These are phyloP conservation scores for Talaromyces amestolkiae DNA, from an alignment of 2,329 filamentous ascomycete genomes.

Conservation along the genomic window DNA sequence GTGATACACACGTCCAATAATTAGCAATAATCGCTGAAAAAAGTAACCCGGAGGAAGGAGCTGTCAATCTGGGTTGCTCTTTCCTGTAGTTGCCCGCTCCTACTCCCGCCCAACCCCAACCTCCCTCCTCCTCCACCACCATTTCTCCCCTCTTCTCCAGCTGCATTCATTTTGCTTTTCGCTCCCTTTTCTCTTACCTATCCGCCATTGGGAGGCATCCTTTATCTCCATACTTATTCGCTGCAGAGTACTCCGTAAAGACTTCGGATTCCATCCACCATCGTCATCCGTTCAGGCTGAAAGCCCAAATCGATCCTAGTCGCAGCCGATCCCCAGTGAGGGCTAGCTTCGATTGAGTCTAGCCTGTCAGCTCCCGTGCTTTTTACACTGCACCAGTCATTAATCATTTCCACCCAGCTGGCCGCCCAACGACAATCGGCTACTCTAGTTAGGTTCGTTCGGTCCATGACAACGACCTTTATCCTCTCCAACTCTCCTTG, in stretches of 20 bases:
- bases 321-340: not conserved
- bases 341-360: conserved; percentile 10
- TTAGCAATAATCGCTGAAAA: not conserved
- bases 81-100: not conserved
- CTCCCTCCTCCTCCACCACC: not conserved
- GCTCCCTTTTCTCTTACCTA: conserved; percentile 20
- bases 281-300: not conserved
- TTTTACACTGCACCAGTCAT: conserved; percentile 1
- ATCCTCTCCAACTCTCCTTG: not conserved
- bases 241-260: not conserved
- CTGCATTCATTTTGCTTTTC: not conserved
- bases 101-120: not conserved
- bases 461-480: conserved; percentile 3
- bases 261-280: not conserved
- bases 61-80: not conserved
- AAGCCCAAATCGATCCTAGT: conserved; percentile 3
- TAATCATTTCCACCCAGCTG: conserved; percentile 11
- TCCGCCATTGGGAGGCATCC: conserved; percentile 12
- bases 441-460: not conserved
- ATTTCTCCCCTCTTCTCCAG: not conserved
- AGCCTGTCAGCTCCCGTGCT: not conserved
- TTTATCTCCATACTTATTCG: not conserved
- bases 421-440: conserved; percentile 12
- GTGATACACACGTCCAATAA: not conserved
- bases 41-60: conserved; percentile 6